Base-by-base conservation (phyloP, 148 eudicot species). In the Talinum fruticosum region DNA sequence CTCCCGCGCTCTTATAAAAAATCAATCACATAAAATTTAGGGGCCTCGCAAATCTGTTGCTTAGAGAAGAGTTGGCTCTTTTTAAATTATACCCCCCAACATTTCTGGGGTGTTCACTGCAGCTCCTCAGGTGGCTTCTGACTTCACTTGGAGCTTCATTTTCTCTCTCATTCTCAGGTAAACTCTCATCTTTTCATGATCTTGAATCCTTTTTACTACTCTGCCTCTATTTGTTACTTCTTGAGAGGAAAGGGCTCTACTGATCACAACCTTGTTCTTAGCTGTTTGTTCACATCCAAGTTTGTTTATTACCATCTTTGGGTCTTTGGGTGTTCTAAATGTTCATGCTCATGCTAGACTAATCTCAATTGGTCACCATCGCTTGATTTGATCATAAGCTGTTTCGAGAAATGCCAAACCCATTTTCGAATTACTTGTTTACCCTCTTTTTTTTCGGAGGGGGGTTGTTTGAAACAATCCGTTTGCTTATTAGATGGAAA, bases 1-100 rank as follows among this genome's bases (percentile, higher is more conserved):
- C 78, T 85, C 85, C 81, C 78, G 53, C 73, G 67, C 74, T 79
- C 83, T 82, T 80, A 82, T 85, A 82, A 73, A 77, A 83, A 84
- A 85, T 69, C 28, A 66, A 65, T 66, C 73, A 38, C 37, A 38
- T 37, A 36, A 57, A 77, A 53, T 3, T 34, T 73, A 44, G 66
- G 61, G 30, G 66, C 23, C 37, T 53, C 13, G 10, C 30, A 61
- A 24, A 24, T 59, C 26, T 75, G 10, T 75, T 23, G 44, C 66
- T 62, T 41, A 41, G 33, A 62, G 10, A 34, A 24, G 28, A 26
- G 32, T n/a, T 38, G 32, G 21, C 32, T 70, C 66, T n/a, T 62
- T 19, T 62, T 28, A 62, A 62, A 62, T 62, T 62, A 28, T 24
- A 62, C 16, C 14, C 65, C 65, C 30, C 30, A 24, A 10, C 66